Base-by-base conservation (phyloP, 2,329 filamentous ascomycete species). In the Botrytis tulipae region DNA sequence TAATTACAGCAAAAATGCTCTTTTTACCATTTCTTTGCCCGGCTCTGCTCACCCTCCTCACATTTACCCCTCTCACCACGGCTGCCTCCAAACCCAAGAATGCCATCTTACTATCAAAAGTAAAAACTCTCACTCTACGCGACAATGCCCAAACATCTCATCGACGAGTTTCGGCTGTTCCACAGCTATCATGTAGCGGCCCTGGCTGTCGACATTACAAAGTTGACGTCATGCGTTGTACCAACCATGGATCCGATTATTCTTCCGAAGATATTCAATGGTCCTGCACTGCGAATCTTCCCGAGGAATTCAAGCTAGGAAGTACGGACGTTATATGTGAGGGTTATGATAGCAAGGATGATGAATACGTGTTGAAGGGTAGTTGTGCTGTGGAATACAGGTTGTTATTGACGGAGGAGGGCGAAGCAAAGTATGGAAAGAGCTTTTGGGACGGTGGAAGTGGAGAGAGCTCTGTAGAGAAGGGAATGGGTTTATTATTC, bases 321-420 rank as follows among this genome's bases (percentile, higher is more conserved):
- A 87, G 88, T 75, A 98, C 95, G 18, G 95, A 98, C 75, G 95
- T 98, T 72, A 86, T 94, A 18, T 99, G 96, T 82, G 95, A 99
- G 81, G 95, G 96, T 18, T 98, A 97, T 83, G 85, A 88, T 73
- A 86, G 85, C 22, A 83, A 91, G 0, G 89, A 95, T 65, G 96
- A 98, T 81, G 89, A 90, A 0, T 97, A 94, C 82, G 88, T 98
- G n/a, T 84, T 98, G 71, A 94, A 93, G 79, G 96, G 96, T 35
- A 96, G 93, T 82, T 98, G 95, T 83, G 96, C 92, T 22, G 95
- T 97, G 37, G 93, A 97, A 83, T 98, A 98, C 82, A 87, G 91
- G 22, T 83, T 98, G 10, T 82, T 92, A 0, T 84, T 98, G 70
- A 98, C 95, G 1, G 89, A 91, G 18, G 85, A 87, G 75, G 96